Base-by-base conservation (phyloP, 495 filamentous ascomycete species). In the Penicillium lagena region DNA sequence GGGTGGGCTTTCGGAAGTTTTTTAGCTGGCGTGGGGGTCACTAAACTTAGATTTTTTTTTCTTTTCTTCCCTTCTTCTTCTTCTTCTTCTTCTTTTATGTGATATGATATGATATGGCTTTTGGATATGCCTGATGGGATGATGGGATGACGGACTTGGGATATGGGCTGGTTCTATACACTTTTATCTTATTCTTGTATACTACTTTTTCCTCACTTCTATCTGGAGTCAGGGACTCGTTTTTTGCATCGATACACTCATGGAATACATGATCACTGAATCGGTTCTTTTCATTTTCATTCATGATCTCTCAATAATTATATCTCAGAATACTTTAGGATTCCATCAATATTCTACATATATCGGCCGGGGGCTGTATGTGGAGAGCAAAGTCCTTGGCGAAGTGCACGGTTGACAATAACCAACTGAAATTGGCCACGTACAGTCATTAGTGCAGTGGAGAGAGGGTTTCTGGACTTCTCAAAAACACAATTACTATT, bases 1-100 rank as follows among this genome's bases (percentile, higher is more conserved):
- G 30, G 4, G 60, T 49, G 35, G 46, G 49, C 12, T 29, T 66
- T 17, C 43, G 52, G 22, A 61, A 59, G 45, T 45, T 61, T 11
- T 58, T 61, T 14, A 59, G 55, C 38, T 61, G 58, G 58, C 40
- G 52, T 51, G 51, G 58, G 32, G 41, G 47, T 27, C 51, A 22
- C 22, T 22, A 22, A 22, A 22, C 2, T 6, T 4, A 6, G 27
- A 45, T 15, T 35, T 34, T 6, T 9, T 12, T 9, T 12, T 2
- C 7, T 34, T 50, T 14, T 40, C 47, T 42, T 45, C 34, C 29
- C n/a, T 38, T 2, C 14, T 9, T 35, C 33, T 8, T 31, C 35
- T 29, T 30, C 34, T 43, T 34, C n/a, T 34, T 12, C 32, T 34
- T 34, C n/a, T 10, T 6, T 34, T 34, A 34, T 34, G 32, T 10